Percentiles rank a stretch among this genome's conserved stretches.
These are phyloP conservation scores for Cystobasidiopsis lactophilus DNA, from an alignment of 768 basidiomycete genomes.

Conservation along the genomic window DNA sequence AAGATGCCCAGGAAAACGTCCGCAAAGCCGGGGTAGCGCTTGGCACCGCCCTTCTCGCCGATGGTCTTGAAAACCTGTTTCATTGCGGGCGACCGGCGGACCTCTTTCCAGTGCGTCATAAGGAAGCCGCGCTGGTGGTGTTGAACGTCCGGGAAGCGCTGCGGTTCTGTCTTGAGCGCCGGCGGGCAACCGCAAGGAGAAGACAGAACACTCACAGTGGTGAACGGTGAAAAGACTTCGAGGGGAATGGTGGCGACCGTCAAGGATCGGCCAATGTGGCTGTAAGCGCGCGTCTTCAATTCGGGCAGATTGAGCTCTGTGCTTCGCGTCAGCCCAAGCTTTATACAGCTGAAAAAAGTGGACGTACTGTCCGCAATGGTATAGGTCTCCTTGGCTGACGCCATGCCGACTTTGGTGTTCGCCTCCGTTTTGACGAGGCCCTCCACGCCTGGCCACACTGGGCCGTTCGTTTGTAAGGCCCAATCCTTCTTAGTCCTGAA, in stretches of 20 bases:
- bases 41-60: neutral
- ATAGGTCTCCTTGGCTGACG: constrained; percentile 25
- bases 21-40: constrained; percentile 23
- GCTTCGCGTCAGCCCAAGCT: too few species aligned
- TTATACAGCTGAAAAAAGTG: too few species aligned
- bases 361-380: constrained; percentile 17
- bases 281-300: constrained; percentile 25
- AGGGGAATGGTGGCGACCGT: constrained; percentile 26
- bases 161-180: too few species aligned
- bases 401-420: constrained; percentile 14
- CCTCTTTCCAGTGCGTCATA: neutral
- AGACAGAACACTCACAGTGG: neutral
- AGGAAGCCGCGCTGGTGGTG: too few species aligned
- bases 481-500: constrained; percentile 1
- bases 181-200: too few species aligned
- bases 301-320: constrained; percentile 25
- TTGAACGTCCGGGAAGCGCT: too few species aligned
- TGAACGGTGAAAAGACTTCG: constrained; percentile 25
- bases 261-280: constrained; percentile 25
- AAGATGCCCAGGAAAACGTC: constrained; percentile 21
- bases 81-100: constrained; percentile 9
- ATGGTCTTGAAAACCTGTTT: constrained; percentile 9
- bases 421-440: neutral
- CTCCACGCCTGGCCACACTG: neutral
- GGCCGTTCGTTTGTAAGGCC: constrained; percentile 3